Conservation (phyloP, 495 filamentous ascomycete genomes). For the Margaritispora aquatica region DNA sequence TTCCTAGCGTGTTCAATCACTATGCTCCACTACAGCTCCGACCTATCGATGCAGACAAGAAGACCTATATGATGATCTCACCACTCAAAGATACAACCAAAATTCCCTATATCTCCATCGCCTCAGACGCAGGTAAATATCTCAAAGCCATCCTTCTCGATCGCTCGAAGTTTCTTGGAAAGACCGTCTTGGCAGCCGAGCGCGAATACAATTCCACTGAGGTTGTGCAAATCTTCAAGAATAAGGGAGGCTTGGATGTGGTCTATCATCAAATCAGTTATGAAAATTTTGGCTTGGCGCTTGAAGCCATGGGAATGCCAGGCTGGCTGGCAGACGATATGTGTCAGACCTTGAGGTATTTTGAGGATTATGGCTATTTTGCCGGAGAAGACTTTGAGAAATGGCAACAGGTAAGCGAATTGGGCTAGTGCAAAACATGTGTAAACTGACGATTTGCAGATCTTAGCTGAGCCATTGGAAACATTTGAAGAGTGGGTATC, state of each 20-base stretch:
- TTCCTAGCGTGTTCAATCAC: slow-evolving; percentile 50
- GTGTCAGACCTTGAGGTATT: slow-evolving; percentile 41
- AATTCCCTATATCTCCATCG: slow-evolving; percentile 45
- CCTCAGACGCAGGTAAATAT: slow-evolving; percentile 47
- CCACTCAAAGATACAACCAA: slow-evolving; percentile 30
- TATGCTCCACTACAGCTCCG: slow-evolving; percentile 25
- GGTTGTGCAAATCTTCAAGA: slow-evolving; percentile 38
- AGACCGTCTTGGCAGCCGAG: slow-evolving; percentile 36
- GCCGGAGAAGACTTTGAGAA: slow-evolving; percentile 28
- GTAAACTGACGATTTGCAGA: neutral
- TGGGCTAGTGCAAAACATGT: too few relatives aligned
- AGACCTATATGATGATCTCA: slow-evolving; percentile 31
- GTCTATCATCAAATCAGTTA: neutral
- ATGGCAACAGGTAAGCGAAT: slow-evolving; percentile 2
- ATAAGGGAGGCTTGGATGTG: slow-evolving; percentile 35
- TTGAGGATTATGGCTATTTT: slow-evolving; percentile 42
- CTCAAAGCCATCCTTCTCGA: slow-evolving; percentile 40
- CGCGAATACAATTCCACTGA: slow-evolving; percentile 37
- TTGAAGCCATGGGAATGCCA: slow-evolving; percentile 33
- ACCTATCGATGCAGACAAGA: slow-evolving; percentile 12
- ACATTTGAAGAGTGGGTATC: slow-evolving; percentile 5
- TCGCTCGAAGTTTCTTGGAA: slow-evolving; percentile 31
- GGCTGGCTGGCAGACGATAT: slow-evolving; percentile 38
- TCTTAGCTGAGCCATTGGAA: neutral
- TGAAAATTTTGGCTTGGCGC: slow-evolving; percentile 30